Base-by-base conservation (phyloP, 768 basidiomycete species). In the Tylopilus balloui region DNA sequence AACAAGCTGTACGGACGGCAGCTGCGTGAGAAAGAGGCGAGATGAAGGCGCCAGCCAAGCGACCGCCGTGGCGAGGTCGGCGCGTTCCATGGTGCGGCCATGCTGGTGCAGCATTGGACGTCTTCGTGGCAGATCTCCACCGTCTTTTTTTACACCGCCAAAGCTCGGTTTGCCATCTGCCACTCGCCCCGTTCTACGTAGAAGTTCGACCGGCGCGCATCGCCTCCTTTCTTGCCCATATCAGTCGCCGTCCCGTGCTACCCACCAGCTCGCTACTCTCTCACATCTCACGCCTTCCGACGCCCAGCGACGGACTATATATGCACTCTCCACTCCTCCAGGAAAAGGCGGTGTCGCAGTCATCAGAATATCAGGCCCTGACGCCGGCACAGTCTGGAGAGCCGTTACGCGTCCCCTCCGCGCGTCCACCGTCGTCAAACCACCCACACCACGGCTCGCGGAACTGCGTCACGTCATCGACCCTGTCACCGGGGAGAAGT, bases 291-390 rank as follows among this genome's bases (percentile, higher is more conserved):
- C 65, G 0, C 65, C 56, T 36, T 77, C 76, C 11, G 73, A 75
- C 39, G 68, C 83, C 6, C 85, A 89, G 62, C 71, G 76, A n/a
- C 60, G 67, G 20, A 94, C 92, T 3, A 89, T 95, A 39, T 95
- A 87, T 62, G 92, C 92, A 1, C 74, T 93, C 23, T 89, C 92
- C 0, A 92, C 91, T 0, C 88, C 92, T 2, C 81, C 86, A 3
- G 92, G 91, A 1, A 91, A 84, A 53, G 90, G 79, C 4, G 92
- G 92, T 14, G 77, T 95, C 15, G 89, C 84, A 1, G 82, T 95
- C 32, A 70, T 94, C 44, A 78, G 92, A 50, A 71, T 95, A 9
- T 92, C 91, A 2, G 92, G 92, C 0, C 88, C 88, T 1, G 79
- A 81, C 37, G 84, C 83, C 0, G 63, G 76, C 19, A 55, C 69